Conservation (phyloP, 495 filamentous ascomycete genomes). For the Penicillium roqueforti region DNA sequence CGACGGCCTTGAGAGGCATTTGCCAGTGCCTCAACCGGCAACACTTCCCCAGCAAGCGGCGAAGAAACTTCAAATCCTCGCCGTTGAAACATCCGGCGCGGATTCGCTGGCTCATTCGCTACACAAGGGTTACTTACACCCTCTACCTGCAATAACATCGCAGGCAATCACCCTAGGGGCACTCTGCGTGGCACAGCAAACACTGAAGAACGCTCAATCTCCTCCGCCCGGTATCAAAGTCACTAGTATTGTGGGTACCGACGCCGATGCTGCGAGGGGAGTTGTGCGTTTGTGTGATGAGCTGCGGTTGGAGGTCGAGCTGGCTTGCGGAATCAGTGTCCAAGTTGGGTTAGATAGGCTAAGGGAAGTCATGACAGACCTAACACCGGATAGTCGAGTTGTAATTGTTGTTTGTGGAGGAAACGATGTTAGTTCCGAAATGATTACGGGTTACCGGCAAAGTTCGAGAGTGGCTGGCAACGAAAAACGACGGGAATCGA, state of each 20-base stretch:
- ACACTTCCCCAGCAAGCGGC: not conserved
- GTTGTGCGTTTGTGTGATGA: conserved; percentile 72
- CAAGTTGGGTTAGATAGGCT: conserved; percentile 49
- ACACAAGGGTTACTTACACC: conserved; percentile 49
- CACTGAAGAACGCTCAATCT: conserved; percentile 55
- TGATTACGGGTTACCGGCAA: conserved; percentile 58
- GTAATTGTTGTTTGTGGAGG: conserved; percentile 86
- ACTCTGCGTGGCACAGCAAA: conserved; percentile 57
- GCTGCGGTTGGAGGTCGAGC: conserved; percentile 69
- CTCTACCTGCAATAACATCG: conserved; percentile 67
- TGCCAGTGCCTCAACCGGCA: conserved; percentile 12
- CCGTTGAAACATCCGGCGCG: conserved; percentile 75
- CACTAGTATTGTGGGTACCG: conserved; percentile 61
- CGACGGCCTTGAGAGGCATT: conserved; percentile 55
- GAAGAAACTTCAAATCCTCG: conserved; percentile 54
- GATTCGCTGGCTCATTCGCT: conserved; percentile 61
- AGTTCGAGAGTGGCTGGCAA: conserved; percentile 32
- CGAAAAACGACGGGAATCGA: not conserved
- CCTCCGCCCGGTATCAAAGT: conserved; percentile 45
- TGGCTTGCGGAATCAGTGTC: conserved; percentile 75
- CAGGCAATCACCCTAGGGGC: conserved; percentile 76
- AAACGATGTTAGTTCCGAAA: conserved; percentile 60
- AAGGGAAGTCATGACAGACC: conserved; percentile 49
- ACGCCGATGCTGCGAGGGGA: conserved; percentile 73
- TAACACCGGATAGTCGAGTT: conserved; percentile 59